Percentiles rank a stretch among this genome's conserved stretches.
Conservation (phyloP, 1,139 yeast species). For the Debaryomyces sp. region DNA sequence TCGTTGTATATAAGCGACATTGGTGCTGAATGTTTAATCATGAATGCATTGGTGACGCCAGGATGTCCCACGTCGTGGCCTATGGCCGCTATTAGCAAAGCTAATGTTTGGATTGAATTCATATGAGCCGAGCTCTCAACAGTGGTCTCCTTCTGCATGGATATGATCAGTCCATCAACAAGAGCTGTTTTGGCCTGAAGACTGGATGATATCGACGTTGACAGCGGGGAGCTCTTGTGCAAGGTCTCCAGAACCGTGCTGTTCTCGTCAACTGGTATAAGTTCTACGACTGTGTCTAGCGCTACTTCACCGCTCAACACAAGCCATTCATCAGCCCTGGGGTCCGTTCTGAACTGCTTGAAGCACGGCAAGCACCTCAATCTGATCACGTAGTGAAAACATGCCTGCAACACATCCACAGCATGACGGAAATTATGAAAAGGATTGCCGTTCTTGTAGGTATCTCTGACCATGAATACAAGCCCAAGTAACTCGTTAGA, state of each 20-base stretch:
- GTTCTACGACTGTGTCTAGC: conserved; percentile 1
- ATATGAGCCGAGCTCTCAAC: conserved; percentile 20
- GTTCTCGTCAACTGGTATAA: background rate
- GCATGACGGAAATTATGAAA: conserved; percentile 97
- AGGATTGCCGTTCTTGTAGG: conserved; percentile 81
- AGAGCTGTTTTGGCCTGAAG: background rate
- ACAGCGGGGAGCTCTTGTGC: too few relatives aligned
- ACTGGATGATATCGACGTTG: background rate
- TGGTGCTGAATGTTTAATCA: conserved; percentile 65
- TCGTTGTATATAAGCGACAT: conserved; percentile 64
- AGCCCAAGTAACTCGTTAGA: conserved; percentile 57
- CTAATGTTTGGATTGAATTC: conserved; percentile 53
- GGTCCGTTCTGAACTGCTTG: conserved; percentile 36
- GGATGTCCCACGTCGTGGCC: conserved; percentile 99
- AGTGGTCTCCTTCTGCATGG: background rate
- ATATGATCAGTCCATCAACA: background rate
- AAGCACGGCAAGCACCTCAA: conserved; percentile 50
- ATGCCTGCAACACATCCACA: conserved; percentile 91
- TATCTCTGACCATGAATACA: conserved; percentile 66
- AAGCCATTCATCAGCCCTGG: conserved; percentile 27
- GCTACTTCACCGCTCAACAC: conserved; percentile 3
- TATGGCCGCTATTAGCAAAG: conserved; percentile 75
- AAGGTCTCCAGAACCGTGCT: too few relatives aligned
- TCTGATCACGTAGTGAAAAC: conserved; percentile 62
- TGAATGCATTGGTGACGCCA: conserved; percentile 81